phyloP scores from a whole-genome alignment of 2,329 filamentous ascomycete species.

The Scortechinia acanthostroma region DNA sequence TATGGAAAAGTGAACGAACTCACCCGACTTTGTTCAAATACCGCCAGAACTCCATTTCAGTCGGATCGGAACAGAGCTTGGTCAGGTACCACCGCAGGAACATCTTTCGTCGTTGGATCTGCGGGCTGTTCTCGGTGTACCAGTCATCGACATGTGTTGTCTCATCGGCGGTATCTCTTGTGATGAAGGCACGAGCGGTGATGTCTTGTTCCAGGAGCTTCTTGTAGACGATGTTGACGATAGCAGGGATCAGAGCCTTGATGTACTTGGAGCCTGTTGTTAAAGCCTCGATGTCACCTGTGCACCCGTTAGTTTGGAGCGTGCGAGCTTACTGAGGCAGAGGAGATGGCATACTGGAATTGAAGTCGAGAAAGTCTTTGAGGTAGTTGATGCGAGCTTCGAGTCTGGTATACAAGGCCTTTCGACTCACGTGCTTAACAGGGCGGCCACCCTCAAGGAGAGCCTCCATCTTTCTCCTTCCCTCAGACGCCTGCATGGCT shows the following conservation, averaged over 20 bases:
- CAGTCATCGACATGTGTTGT: constrained; percentile 52
- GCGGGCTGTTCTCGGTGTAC: constrained; percentile 62
- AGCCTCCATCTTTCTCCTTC: neutral
- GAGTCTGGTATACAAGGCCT: constrained; percentile 65
- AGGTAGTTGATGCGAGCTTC: constrained; percentile 66
- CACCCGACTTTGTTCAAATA: constrained; percentile 78
- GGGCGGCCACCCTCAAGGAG: constrained; percentile 7
- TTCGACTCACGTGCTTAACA: constrained; percentile 58
- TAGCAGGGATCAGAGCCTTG: constrained; percentile 72
- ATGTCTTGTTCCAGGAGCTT: constrained; percentile 77
- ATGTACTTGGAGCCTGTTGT: constrained; percentile 68
- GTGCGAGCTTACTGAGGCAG: constrained; percentile 1
- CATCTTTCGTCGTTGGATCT: constrained; percentile 72
- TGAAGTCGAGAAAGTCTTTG: constrained; percentile 72
- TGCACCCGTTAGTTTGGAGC: neutral
- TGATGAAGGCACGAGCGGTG: constrained; percentile 70
- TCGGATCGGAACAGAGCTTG: constrained; percentile 69
- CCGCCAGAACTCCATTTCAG: constrained; percentile 73
- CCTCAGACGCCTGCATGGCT: too few relatives aligned
- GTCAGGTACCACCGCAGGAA: constrained; percentile 71
- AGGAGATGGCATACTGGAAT: constrained; percentile 32
- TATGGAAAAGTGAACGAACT: constrained; percentile 14
- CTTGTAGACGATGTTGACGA: constrained; percentile 79
- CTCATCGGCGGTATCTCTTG: constrained; percentile 54
- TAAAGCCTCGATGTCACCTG: constrained; percentile 68